Evolutionary conservation across 352 stramenopile species (phyloP).

Genomic region (Phytophthora hibernalis): DNA sequence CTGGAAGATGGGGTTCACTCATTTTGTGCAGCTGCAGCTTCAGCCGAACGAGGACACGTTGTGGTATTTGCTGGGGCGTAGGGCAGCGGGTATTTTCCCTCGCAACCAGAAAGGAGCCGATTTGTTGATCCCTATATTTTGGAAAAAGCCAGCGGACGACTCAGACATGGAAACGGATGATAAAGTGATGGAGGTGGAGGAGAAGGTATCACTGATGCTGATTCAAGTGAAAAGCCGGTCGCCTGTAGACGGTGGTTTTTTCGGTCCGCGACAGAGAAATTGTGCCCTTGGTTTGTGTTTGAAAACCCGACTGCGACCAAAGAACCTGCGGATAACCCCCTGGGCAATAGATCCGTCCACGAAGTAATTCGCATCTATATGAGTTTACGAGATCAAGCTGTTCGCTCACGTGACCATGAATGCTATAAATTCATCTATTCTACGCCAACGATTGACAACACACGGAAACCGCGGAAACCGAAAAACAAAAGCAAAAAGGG

Average conservation of each 20-base stretch:
- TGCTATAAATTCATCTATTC: constrained; percentile 14
- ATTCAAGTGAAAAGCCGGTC: constrained; percentile 18
- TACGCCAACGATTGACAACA: not conserved
- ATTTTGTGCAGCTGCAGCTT: constrained; percentile 35
- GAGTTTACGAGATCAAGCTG: constrained; percentile 14
- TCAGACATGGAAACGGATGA: not conserved
- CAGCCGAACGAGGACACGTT: constrained; percentile 24
- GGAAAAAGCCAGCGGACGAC: not conserved
- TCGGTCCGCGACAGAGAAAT: not conserved
- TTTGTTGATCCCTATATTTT: constrained; percentile 24
- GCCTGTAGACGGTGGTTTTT: constrained; percentile 3
- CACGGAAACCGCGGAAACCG: not conserved
- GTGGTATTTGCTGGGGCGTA: constrained; percentile 40
- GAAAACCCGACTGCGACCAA: not conserved
- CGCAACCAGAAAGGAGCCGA: constrained; percentile 13
- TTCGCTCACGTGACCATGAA: not conserved
- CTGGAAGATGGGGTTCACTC: constrained; percentile 39
- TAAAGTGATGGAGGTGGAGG: not conserved
- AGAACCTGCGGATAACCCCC: not conserved
- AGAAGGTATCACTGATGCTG: constrained; percentile 12
- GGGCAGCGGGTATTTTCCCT: constrained; percentile 25
- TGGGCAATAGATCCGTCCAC: not conserved
- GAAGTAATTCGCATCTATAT: constrained; percentile 31
- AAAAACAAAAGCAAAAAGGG: not conserved
- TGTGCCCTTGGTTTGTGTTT: constrained; percentile 24